Base-by-base conservation (phyloP, 768 basidiomycete species). In the Kwoniella dendrophila region DNA sequence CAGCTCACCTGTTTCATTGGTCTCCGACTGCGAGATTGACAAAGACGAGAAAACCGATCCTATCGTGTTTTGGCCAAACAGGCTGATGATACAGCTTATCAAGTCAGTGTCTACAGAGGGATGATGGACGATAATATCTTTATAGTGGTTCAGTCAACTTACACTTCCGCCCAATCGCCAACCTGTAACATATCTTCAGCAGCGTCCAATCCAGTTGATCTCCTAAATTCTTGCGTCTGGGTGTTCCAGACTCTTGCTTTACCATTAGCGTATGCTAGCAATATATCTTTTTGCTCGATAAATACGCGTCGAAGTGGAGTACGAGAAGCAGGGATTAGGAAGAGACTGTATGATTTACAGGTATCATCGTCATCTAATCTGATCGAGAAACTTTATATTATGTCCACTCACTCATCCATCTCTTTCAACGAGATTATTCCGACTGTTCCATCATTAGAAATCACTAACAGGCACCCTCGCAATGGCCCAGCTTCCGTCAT, bases 221-320 rank as follows among this genome's bases (percentile, higher is more conserved):
- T 81, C 83, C 91, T 85, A 68, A 98, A 88, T 69, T 96, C 93
- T 59, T 84, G 84, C 0, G 87, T 88, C 63, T 86, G 85, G 16
- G 87, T 81, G 70, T 97, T 90, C 92, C 96, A 99, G 1, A 94
- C 79, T 41, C 96, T 83, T 1, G 89, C 90, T 56, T 87, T 85
- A 1, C 85, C 86, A 63, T 90, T 87, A 2, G 82, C 82, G 76
- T 97, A 97, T 1, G 88, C 78, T 5, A 94, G 80, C 53, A 96
- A 73, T 29, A 96, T 76, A 60, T 90, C 87, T 56, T 88, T 84
- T 16, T 83, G 86, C 11, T 85, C 82, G 7, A 90, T 76, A 70
- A 85, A 90, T 16, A 95, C 76, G 45, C 83, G 78, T 34, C 81
- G 79, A 20, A 97, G 81, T 0, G 86, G 85, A 0, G 86, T 84